Conservation (phyloP, 2,329 filamentous ascomycete species). For the Apiospora marii region DNA sequence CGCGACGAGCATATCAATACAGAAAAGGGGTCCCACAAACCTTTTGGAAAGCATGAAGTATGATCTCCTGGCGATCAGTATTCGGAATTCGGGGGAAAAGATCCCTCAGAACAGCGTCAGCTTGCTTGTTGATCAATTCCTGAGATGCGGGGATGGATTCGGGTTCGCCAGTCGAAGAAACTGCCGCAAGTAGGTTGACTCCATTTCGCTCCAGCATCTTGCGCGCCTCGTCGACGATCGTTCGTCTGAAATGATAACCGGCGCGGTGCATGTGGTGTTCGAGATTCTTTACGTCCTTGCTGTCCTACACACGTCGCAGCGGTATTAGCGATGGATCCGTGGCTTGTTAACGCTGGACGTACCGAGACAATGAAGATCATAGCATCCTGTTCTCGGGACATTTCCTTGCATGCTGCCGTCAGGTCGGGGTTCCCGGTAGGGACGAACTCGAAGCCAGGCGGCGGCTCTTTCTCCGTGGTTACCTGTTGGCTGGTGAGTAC, state of each 20-base stretch:
- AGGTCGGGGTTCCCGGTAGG: conserved; percentile 68
- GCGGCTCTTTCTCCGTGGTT: conserved; percentile 59
- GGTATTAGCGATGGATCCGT: background rate
- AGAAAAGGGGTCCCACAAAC: conserved; percentile 48
- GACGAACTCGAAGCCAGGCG: conserved; percentile 69
- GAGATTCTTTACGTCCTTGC: conserved; percentile 46
- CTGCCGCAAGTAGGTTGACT: conserved; percentile 38
- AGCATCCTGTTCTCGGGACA: conserved; percentile 67
- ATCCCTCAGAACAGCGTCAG: conserved; percentile 68
- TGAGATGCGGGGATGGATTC: conserved; percentile 69
- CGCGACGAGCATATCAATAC: background rate
- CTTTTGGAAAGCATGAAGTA: conserved; percentile 69
- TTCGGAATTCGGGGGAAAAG: conserved; percentile 72
- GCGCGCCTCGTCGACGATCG: conserved; percentile 64
- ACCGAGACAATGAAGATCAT: conserved; percentile 74
- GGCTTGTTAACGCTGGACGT: conserved; percentile 39
- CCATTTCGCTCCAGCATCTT: conserved; percentile 35
- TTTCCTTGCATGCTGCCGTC: conserved; percentile 68
- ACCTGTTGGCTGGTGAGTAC: conserved; percentile 51
- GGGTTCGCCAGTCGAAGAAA: conserved; percentile 45
- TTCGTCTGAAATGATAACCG: conserved; percentile 67
- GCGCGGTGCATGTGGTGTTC: conserved; percentile 64
- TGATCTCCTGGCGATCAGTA: conserved; percentile 68
- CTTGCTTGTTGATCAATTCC: conserved; percentile 67
- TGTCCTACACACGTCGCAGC: conserved; percentile 38